These are phyloP conservation scores for Cutaneotrichosporon spelunceum DNA, from an alignment of 1,284 basidiomycete genomes.

Conservation along the genomic window DNA sequence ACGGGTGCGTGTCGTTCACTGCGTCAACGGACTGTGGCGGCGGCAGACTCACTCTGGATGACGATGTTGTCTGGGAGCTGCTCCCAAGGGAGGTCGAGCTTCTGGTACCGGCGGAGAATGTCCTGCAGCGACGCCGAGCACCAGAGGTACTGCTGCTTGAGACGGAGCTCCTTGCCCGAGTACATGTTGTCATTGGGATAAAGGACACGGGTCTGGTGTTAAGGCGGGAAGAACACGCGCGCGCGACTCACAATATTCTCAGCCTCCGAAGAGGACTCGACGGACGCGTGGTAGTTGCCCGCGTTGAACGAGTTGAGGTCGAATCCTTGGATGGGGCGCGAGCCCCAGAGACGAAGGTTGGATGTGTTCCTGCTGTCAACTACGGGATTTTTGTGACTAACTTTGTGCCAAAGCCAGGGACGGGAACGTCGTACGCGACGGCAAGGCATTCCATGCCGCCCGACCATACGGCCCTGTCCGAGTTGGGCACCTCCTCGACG, in stretches of 20 bases:
- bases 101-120: constrained; percentile 61
- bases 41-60: constrained; percentile 60
- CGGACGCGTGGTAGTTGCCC: constrained; percentile 82
- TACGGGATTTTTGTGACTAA: constrained; percentile 2
- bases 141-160: constrained; percentile 95
- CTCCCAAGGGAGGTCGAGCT: constrained; percentile 51
- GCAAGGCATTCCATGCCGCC: constrained; percentile 89
- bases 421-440: constrained; percentile 78
- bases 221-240: not conserved
- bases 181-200: constrained; percentile 58
- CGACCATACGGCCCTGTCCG: constrained; percentile 67
- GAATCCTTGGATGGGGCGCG: constrained; percentile 85
- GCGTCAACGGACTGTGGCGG: constrained; percentile 7
- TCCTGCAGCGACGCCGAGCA: constrained; percentile 66
- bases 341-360: constrained; percentile 57
- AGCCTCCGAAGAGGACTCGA: constrained; percentile 79
- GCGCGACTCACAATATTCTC: constrained; percentile 64
- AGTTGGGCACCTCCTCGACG: constrained; percentile 64
- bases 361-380: constrained; percentile 46
- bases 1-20: constrained; percentile 77
- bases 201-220: constrained; percentile 65
- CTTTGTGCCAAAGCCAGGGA: constrained; percentile 65
- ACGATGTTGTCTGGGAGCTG: constrained; percentile 75
- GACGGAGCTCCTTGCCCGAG: constrained; percentile 76
- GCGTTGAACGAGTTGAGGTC: constrained; percentile 90